phyloP scores from a whole-genome alignment of 306 rosid genomes.

The Crotalaria pallida region DNA sequence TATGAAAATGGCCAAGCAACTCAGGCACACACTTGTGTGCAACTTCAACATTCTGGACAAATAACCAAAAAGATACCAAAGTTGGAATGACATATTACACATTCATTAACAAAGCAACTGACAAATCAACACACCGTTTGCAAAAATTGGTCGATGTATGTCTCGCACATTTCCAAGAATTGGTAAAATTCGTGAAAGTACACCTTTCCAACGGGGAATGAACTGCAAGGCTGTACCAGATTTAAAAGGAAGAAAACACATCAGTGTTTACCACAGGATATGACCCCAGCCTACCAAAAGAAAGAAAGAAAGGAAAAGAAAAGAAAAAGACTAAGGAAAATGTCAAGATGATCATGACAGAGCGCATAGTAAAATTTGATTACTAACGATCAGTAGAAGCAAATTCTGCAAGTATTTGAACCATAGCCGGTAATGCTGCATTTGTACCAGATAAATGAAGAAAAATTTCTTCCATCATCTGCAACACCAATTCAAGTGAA shows the following conservation, averaged over 20 bases:
- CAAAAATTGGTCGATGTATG: constrained; percentile 73
- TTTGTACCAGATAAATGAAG: constrained; percentile 81
- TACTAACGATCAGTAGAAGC: constrained; percentile 76
- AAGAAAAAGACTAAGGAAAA: not conserved
- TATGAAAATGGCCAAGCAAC: constrained; percentile 1
- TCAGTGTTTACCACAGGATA: constrained; percentile 22
- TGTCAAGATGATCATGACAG: not conserved
- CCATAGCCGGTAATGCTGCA: constrained; percentile 83
- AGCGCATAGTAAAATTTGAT: constrained; percentile 23
- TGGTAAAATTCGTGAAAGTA: constrained; percentile 91
- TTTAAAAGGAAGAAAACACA: constrained; percentile 19
- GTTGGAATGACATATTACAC: constrained; percentile 16
- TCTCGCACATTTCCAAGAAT: constrained; percentile 94
- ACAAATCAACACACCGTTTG: constrained; percentile 62
- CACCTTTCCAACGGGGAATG: constrained; percentile 84
- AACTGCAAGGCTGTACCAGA: constrained; percentile 74
- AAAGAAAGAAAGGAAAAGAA: not conserved
- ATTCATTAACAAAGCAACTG: constrained; percentile 15
- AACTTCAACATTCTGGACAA: constrained; percentile 21
- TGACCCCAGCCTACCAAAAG: not conserved
- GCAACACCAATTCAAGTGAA: constrained; percentile 37
- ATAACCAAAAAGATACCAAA: constrained; percentile 3
- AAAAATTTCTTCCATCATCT: constrained; percentile 96
- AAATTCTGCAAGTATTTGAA: constrained; percentile 91
- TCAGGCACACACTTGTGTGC: not conserved